These are phyloP conservation scores for Candida montana DNA, from an alignment of 805 yeast genomes.

Conservation along the genomic window DNA sequence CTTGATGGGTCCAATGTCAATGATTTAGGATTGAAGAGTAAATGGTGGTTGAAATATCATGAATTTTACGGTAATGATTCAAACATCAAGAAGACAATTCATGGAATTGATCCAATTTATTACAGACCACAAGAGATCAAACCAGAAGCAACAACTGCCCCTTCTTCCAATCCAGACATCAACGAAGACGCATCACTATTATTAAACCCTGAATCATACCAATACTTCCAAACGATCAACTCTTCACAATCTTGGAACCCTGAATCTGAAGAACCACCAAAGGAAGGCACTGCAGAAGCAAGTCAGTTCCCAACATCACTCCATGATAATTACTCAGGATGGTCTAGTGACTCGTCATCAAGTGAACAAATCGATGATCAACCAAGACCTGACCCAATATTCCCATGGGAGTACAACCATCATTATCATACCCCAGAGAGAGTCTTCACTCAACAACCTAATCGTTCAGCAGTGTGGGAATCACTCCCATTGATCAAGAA, in stretches of 20 bases:
- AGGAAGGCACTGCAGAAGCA: slow-evolving; percentile 25
- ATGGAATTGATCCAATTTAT: slow-evolving; percentile 22
- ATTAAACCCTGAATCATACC: slow-evolving; percentile 20
- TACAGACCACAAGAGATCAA: slow-evolving; percentile 4
- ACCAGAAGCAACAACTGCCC: not conserved
- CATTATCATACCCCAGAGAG: slow-evolving; percentile 16
- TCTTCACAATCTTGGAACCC: slow-evolving; percentile 38
- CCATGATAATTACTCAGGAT: not conserved
- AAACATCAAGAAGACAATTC: slow-evolving; percentile 15
- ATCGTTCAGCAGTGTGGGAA: slow-evolving; percentile 16
- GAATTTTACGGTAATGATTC: slow-evolving; percentile 18
- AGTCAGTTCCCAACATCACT: slow-evolving; percentile 17
- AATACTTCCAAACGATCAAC: slow-evolving; percentile 16
- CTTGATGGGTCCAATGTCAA: slow-evolving; percentile 16
- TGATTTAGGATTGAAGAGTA: slow-evolving; percentile 13
- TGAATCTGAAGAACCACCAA: slow-evolving; percentile 38
- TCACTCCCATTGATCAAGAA: slow-evolving; percentile 18
- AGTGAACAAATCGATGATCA: not conserved
- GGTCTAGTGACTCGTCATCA: slow-evolving; percentile 2
- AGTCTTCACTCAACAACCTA: slow-evolving; percentile 15
- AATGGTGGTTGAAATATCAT: slow-evolving; percentile 23
- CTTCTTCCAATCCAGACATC: not conserved
- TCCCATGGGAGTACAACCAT: slow-evolving; percentile 28
- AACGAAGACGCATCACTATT: slow-evolving; percentile 10
- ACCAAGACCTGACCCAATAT: slow-evolving; percentile 21